Percentiles rank a stretch among this genome's conserved stretches.
These are phyloP conservation scores for Podospora tetraspora DNA, from an alignment of 495 filamentous ascomycete genomes.

Conservation along the genomic window DNA sequence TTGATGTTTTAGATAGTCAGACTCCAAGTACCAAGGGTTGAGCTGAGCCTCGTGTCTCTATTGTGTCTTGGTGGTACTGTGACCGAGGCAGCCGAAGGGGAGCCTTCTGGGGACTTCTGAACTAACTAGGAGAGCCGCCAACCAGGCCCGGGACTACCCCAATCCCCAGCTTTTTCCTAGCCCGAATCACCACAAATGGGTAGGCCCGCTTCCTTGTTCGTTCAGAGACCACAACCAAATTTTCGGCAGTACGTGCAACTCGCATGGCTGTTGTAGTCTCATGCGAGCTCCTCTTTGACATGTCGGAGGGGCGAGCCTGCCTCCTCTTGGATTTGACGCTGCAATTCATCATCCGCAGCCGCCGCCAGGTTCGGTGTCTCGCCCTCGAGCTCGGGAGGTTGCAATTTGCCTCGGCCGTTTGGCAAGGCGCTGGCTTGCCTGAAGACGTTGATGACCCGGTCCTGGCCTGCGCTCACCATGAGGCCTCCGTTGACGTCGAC, in stretches of 20 bases:
- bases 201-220: no score
- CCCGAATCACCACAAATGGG: background rate
- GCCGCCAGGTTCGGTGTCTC: slow-evolving; percentile 9
- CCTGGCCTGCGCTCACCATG: slow-evolving; percentile 46
- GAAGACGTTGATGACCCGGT: slow-evolving; percentile 39
- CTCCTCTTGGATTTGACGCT: slow-evolving; percentile 21
- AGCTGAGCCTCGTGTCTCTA: background rate
- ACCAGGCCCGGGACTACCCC: background rate
- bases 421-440: slow-evolving; percentile 21
- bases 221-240: background rate
- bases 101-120: background rate
- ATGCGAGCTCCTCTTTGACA: slow-evolving; percentile 25
- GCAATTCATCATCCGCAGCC: slow-evolving; percentile 23
- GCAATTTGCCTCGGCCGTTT: slow-evolving; percentile 13
- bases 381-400: slow-evolving; percentile 2
- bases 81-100: background rate
- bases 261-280: background rate
- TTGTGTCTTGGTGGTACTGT: background rate
- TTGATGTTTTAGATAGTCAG: slow-evolving; percentile 59
- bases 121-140: background rate
- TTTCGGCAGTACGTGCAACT: background rate
- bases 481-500: slow-evolving; percentile 55
- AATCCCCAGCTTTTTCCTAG: background rate
- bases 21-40: background rate
- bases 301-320: slow-evolving; percentile 16